phyloP scores from a whole-genome alignment of 805 yeast genomes.

The Schizosaccharomyces pombe region DNA sequence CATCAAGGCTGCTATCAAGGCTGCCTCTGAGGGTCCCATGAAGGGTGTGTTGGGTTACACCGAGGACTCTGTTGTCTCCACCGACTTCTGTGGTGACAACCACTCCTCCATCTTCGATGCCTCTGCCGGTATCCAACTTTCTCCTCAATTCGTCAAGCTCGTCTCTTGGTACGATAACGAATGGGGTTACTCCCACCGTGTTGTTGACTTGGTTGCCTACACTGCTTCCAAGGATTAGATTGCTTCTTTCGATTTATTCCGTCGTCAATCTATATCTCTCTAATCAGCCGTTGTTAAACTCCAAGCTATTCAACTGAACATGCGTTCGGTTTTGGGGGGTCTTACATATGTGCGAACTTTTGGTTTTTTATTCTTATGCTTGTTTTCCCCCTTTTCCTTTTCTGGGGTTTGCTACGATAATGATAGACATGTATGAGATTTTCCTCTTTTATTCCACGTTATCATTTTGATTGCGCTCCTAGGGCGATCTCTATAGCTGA shows the following conservation, averaged over 20 bases:
- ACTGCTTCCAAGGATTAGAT: conserved; percentile 25
- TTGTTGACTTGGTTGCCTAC: conserved; percentile 67
- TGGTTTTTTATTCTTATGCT: too few species aligned
- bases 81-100: conserved; percentile 65
- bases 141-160: conserved; percentile 75
- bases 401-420: too few species aligned
- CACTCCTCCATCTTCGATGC: conserved; percentile 81
- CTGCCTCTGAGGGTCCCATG: conserved; percentile 52
- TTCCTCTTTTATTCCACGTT: too few species aligned
- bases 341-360: too few species aligned
- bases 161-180: conserved; percentile 92
- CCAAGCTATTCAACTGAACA: too few species aligned
- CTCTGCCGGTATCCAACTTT: conserved; percentile 69
- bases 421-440: too few species aligned
- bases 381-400: too few species aligned
- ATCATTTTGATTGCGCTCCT: too few species aligned
- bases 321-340: too few species aligned
- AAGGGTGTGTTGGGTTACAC: conserved; percentile 77
- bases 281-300: too few species aligned
- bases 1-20: conserved; percentile 53
- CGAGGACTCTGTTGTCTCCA: conserved; percentile 74
- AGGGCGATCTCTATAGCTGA: too few species aligned
- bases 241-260: not conserved
- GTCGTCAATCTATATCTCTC: not conserved
- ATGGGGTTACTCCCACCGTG: conserved; percentile 90